Base-by-base conservation (phyloP, 2,329 filamentous ascomycete genomes). In the Lasiodiplodia theobromae region DNA sequence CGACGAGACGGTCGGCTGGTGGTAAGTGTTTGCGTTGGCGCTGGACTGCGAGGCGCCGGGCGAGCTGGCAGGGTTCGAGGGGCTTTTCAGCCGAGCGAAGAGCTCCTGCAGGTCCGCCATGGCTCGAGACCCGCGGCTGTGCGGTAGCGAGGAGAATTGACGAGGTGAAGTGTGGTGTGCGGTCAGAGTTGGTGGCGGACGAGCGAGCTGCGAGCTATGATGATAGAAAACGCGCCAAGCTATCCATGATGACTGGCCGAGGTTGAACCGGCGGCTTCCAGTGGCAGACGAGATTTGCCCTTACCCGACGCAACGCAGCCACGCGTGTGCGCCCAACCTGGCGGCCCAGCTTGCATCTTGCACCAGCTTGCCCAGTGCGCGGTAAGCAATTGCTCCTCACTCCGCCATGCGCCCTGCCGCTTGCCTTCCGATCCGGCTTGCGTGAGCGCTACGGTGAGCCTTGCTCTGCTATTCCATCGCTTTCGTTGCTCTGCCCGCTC, bases 1-100 rank as follows among this genome's bases (percentile, higher is more conserved):
- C 52, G 87, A 88, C 16, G 87, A 86, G 37, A 88, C 86, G 21
- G 84, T 84, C 44, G 87, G 86, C 70, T 85, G 84, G 68, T 85
- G 85, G 72, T 88, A 86, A 65, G 71, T 70, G 51, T 68, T 53
- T 49, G 53, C 38, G 62, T 64, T 60, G 44, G 66, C 69, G 57
- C 56, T 67, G 51, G 67, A 40, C 28, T 53, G 49, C 25, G 60
- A 62, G 23, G 68, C 62, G 68, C 62, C 68, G 31, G 70, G 69
- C 37, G 69, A 71, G 69, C 63, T 64, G 38, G 68, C 60, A 66
- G 71, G 65, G 60, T 73, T 73, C 38, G 68, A 66, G 23, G 73
- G 68, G 44, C 77, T 77, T 73, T 81, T 81, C 65, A 83, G 76
- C 62, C 81, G 78, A 64, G 78, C 77, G 73, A 82, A 79, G 53